phyloP scores from a whole-genome alignment of 208 protist species.

The Leishmania braziliensis region DNA sequence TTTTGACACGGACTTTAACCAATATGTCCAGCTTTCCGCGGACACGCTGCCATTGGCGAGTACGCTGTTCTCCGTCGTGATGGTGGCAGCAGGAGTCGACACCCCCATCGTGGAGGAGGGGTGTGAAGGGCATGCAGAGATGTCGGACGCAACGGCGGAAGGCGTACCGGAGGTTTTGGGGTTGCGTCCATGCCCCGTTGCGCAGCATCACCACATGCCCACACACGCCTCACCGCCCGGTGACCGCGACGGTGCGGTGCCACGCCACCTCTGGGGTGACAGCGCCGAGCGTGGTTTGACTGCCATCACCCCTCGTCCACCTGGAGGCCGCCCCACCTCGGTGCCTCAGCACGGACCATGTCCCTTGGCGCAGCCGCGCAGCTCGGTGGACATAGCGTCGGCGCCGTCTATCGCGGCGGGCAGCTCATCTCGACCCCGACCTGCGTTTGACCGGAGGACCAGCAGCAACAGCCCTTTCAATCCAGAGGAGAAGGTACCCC shows the following conservation, averaged over 20 bases:
- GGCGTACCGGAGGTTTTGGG: neutral
- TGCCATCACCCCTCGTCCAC: neutral
- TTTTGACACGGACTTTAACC: constrained; percentile 50
- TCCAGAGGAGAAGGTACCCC: neutral
- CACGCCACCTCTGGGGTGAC: neutral
- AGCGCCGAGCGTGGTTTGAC: neutral
- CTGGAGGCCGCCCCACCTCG: neutral
- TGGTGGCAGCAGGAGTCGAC: constrained; percentile 7
- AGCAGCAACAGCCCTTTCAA: neutral
- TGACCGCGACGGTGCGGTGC: neutral
- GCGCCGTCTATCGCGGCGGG: neutral
- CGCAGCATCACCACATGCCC: neutral
- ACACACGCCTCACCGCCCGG: neutral
- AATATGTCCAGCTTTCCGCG: constrained; percentile 43
- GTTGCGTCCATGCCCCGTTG: neutral
- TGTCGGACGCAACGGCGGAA: neutral
- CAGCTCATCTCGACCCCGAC: neutral
- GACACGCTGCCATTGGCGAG: constrained; percentile 38
- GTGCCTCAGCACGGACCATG: neutral
- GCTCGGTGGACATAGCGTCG: neutral
- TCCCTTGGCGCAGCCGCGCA: neutral
- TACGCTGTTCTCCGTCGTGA: constrained; percentile 36
- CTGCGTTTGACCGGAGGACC: neutral
- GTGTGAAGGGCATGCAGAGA: neutral
- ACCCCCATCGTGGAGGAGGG: neutral